Evolutionary conservation across 2,329 filamentous ascomycete genomes (phyloP).

Genomic region (Alternaria triticimaculans): DNA sequence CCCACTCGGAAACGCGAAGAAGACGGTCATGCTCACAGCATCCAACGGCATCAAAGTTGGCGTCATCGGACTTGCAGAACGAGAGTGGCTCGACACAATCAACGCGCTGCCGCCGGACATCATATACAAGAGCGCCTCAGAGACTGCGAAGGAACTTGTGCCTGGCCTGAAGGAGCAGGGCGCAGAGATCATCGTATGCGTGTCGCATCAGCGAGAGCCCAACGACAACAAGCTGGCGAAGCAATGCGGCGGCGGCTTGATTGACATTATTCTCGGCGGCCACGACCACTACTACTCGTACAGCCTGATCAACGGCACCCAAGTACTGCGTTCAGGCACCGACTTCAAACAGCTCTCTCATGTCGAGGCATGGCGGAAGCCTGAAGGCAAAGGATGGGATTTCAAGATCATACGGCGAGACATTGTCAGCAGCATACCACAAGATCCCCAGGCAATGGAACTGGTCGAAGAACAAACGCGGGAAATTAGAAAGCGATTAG

Average conservation of each 20-base stretch:
- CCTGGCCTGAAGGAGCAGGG: conserved; percentile 76
- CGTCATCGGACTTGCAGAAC: conserved; percentile 82
- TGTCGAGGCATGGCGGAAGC: conserved; percentile 73
- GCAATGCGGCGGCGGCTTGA: conserved; percentile 70
- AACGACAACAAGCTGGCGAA: conserved; percentile 87
- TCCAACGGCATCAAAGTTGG: conserved; percentile 88
- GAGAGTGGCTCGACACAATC: conserved; percentile 88
- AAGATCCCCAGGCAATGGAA: conserved; percentile 66
- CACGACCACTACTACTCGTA: conserved; percentile 92
- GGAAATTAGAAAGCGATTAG: conserved; percentile 75
- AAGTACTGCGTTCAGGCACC: conserved; percentile 84
- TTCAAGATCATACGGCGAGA: conserved; percentile 80
- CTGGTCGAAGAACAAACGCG: conserved; percentile 74
- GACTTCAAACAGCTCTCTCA: conserved; percentile 95
- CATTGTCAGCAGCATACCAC: conserved; percentile 70
- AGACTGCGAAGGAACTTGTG: conserved; percentile 76
- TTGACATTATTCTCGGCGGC: conserved; percentile 86
- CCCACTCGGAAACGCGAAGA: conserved; percentile 76
- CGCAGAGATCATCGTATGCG: conserved; percentile 80
- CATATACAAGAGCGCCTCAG: conserved; percentile 79
- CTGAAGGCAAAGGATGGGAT: conserved; percentile 68
- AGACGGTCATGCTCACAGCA: conserved; percentile 77
- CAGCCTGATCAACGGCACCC: conserved; percentile 75
- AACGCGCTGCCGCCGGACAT: conserved; percentile 83
- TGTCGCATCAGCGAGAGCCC: conserved; percentile 86